phyloP scores from a whole-genome alignment of 78 protist genomes.

The Tieghemostelium lacteum region DNA sequence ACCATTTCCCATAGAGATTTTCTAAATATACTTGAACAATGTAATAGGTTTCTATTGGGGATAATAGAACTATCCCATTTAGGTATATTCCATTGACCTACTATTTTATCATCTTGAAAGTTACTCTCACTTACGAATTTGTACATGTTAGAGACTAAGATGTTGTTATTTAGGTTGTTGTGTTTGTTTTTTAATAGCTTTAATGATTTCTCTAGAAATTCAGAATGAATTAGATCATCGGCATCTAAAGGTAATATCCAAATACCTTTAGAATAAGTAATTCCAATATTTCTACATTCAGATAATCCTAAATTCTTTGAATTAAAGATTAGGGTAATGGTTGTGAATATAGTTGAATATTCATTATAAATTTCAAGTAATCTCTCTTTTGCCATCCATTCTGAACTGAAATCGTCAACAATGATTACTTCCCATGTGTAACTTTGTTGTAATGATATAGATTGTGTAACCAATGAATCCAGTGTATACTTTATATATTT shows the following conservation, averaged over 20 bases:
- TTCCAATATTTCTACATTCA: conserved; percentile 29
- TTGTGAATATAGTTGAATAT: neutral
- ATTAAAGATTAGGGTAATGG: neutral
- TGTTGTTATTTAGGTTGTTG: neutral
- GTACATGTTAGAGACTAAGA: conserved; percentile 17
- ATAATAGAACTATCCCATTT: neutral
- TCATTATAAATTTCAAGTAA: neutral
- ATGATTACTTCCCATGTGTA: conserved; percentile 28
- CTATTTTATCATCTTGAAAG: neutral
- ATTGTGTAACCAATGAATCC: conserved; percentile 8
- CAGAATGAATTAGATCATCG: conserved; percentile 16
- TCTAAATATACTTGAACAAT: conserved; percentile 26
- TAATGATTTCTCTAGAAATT: conserved; percentile 5
- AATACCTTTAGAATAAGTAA: neutral
- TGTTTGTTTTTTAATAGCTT: neutral
- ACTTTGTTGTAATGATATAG: no score
- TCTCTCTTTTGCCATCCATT: conserved; percentile 17
- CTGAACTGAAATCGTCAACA: conserved; percentile 52
- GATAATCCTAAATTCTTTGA: conserved; percentile 31
- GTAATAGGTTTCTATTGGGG: conserved; percentile 13
- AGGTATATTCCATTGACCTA: conserved; percentile 52
- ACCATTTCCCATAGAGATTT: conserved; percentile 23
- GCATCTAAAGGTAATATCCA: conserved; percentile 75
- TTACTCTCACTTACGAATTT: conserved; percentile 6
- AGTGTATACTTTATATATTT: conserved; percentile 5